Evolutionary conservation across 495 filamentous ascomycete genomes (phyloP), one percentile per base, ranked within the genome.

Genomic region (Physcia stellaris): DNA sequence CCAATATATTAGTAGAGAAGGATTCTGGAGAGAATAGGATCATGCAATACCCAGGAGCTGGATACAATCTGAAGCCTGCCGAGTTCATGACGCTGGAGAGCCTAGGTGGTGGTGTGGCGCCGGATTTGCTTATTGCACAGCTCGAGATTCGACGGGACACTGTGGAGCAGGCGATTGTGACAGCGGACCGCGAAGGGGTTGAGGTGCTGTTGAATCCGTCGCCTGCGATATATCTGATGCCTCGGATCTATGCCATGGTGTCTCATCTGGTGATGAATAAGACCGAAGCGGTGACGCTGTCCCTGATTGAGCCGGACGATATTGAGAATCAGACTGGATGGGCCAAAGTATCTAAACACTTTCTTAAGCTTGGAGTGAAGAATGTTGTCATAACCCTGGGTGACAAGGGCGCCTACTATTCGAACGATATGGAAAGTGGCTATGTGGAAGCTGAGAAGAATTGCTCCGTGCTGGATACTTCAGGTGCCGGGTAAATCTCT

Each of bases 401-500:
- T 0, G 65, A 75, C 0, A 74, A 83, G 39, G 88, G 86, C 0
- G 71, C 77, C 17, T 67, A 63, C 52, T 88, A 73, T 51, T 31
- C 10, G 16, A n/a, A n/a, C n/a, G n/a, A n/a, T n/a, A 50, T 44
- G 11, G 53, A 66, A 7, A 57, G 69, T 32, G 49, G 66, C 5
- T 60, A 59, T 12, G 30, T 32, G 21, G 40, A 80, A 3, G 34
- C 54, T 2, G 78, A 75, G 7, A 68, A 65, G 47, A 75, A 67
- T 51, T 73, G 68, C 43, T 62, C 50, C 48, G 88, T 94, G 16
- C 68, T 94, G 4, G 90, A 98, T 61, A 96, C 88, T 4, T 96
- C 90, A 4, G 88, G 79, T 1, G 90, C 88, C 12, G 90, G 90
- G n/a, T n/a, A n/a, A n/a, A n/a, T n/a, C n/a, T n/a, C n/a, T n/a